Base-by-base conservation (phyloP, 352 stramenopile species). In the Lagenidium giganteum region DNA sequence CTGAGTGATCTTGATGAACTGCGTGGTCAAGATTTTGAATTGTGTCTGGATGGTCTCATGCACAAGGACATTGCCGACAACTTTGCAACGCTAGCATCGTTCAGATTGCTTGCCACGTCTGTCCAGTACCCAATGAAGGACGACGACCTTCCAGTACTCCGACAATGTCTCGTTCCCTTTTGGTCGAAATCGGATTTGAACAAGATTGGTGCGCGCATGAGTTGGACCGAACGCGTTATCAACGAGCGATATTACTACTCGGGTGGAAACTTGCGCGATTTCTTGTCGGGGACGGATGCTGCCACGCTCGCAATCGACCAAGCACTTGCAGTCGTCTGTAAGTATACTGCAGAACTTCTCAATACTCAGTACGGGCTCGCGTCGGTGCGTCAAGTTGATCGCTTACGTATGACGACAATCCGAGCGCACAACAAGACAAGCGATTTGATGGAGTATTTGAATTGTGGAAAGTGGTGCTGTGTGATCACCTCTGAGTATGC, bases 401-500 rank as follows among this genome's bases (percentile, higher is more conserved):
- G 47, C 47, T 20, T 20, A 54, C 11, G 31, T 22, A 35, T 51
- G 47, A 36, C 48, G 42, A 31, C 47, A 18, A 42, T 38, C 29
- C 28, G 29, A 39, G 42, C 16, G 24, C 17, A 39, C 23, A 18
- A 38, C 48, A 34, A 50, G 38, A 49, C 33, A 18, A 30, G 41
- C 38, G 39, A 55, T 36, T 30, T 55, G 47, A 28, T 27, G 24
- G 39, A 24, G 14, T 17, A 17, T 55, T 49, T 29, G 32, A 49
- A 18, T 38, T 25, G 26, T 14, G 2, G 18, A 49, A 49, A 38
- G 2, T 1, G 38, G n/a, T n/a, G n/a, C n/a, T n/a, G 27, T 45
- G 53, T 48, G 47, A 52, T 62, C 53, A 62, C 53, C 14, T 62
- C 53, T 29, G 30, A 40, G 36, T 60, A 54, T 44, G 51, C 51